Base-by-base conservation (phyloP, 176 grass and related monocot species). In the Avena insularis region DNA sequence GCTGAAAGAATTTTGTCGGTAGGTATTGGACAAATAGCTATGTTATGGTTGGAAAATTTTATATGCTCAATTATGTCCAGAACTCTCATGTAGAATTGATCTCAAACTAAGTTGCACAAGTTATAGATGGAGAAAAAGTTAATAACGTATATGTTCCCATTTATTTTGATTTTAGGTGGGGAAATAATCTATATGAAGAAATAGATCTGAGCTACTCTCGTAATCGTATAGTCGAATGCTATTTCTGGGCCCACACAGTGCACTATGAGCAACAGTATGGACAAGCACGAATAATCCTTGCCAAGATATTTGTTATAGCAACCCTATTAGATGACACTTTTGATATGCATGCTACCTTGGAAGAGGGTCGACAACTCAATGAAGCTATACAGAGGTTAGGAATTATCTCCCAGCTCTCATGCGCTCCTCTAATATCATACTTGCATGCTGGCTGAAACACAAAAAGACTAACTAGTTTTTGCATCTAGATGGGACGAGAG, bases 401-500 rank as follows among this genome's bases (percentile, higher is more conserved):
- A 43, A 43, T 60, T 9, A 60, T 60, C 20, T 60, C 58, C 58
- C 4, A 12, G 53, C 4, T 5, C 5, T 6, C 13, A 55, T 55
- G 3, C 53, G 5, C 53, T 55, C 53, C 7, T 43, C 53, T 55
- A 55, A 4, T 55, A 55, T 55, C 16, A 55, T 55, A 55, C 5
- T 16, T 56, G 53, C 53, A 56, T 56, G 15, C 16, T 16, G 4
- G 53, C 15, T 56, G 53, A 14, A 14, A 16, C 14, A 16, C 5
- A 43, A 43, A 43, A 40, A 19, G 1, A 56, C 53, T 56, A 56
- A 56, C 53, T 56, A 16, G 14, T 56, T 16, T 16, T 5, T n/a
- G 20, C 19, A 0, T 88, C 66, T 57, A 91, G 92, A 33, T 93
- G 89, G 86, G 89, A 91, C 14, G 38, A 33, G 23, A 11, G 10